These are phyloP conservation scores for Ophiocordyceps camponoti-leonardi DNA, from an alignment of 2,329 filamentous ascomycete species.

Conservation along the genomic window DNA sequence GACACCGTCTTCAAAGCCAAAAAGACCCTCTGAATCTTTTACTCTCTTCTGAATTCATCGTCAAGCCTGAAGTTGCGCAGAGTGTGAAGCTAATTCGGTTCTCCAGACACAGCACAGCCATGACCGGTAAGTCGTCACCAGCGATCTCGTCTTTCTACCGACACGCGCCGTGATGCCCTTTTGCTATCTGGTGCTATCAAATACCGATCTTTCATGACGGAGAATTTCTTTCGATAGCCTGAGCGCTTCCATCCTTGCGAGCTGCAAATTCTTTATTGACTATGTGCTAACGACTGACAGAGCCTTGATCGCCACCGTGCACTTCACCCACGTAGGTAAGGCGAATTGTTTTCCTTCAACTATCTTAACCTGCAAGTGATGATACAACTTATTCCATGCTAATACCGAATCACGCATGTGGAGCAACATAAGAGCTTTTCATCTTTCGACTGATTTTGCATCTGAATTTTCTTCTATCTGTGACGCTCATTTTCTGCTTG, in stretches of 20 bases:
- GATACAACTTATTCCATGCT: constrained; percentile 57
- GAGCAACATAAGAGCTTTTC: constrained; percentile 61
- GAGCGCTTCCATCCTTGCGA: constrained; percentile 5
- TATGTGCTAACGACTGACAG: not conserved
- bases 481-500: constrained; percentile 1
- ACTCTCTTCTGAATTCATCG: not conserved
- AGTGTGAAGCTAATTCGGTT: not conserved
- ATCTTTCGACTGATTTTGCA: constrained; percentile 60
- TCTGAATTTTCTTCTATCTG: constrained; percentile 9
- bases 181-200: constrained; percentile 26
- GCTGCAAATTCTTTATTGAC: not conserved
- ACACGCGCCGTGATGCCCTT: constrained; percentile 17
- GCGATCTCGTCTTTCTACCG: not conserved
- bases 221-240: constrained; percentile 13
- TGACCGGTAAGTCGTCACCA: not conserved
- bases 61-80: not conserved
- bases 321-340: constrained; percentile 8
- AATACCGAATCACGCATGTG: constrained; percentile 53
- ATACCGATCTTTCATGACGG: constrained; percentile 25
- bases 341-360: constrained; percentile 5
- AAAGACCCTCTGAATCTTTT: constrained; percentile 31
- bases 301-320: not conserved
- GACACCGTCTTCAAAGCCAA: constrained; percentile 37
- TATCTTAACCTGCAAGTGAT: constrained; percentile 33
- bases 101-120: not conserved